These are phyloP conservation scores for Cunninghamia lanceolata DNA, from an alignment of 75 land plant species.

Conservation along the genomic window DNA sequence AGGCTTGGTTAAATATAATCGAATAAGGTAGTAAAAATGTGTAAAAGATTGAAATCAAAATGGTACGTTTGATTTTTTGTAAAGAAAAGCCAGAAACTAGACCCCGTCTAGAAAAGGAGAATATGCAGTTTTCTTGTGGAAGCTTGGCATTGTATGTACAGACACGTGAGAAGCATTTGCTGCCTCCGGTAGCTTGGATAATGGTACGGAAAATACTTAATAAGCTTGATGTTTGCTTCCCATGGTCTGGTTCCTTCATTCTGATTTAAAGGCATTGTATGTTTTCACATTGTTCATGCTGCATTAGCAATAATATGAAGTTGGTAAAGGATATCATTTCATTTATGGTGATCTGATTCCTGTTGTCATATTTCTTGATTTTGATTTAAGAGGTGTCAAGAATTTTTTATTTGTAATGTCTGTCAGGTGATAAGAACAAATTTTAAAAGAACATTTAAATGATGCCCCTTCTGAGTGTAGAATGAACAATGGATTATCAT, in stretches of 20 bases:
- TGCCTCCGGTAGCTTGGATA: neutral
- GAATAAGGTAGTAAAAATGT: neutral
- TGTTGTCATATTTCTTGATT: neutral
- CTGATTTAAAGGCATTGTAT: neutral
- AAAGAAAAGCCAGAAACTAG: neutral
- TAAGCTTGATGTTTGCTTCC: neutral
- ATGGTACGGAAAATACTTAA: neutral
- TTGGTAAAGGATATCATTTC: neutral
- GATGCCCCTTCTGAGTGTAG: neutral
- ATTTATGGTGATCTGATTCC: neutral
- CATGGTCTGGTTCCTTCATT: neutral
- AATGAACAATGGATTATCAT: neutral
- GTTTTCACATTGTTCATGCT: neutral
- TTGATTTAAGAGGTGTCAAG: neutral
- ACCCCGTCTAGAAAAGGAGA: neutral
- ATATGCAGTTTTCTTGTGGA: neutral
- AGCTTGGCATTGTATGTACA: neutral
- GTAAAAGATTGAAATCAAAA: neutral
- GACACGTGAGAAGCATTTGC: neutral
- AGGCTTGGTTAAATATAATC: no score
- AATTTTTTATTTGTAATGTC: neutral
- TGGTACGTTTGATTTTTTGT: neutral
- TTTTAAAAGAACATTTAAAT: neutral
- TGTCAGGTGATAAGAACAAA: neutral
- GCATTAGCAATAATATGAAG: neutral